Conservation (phyloP, 148 eudicot species). For the Chenopodium quinoa region DNA sequence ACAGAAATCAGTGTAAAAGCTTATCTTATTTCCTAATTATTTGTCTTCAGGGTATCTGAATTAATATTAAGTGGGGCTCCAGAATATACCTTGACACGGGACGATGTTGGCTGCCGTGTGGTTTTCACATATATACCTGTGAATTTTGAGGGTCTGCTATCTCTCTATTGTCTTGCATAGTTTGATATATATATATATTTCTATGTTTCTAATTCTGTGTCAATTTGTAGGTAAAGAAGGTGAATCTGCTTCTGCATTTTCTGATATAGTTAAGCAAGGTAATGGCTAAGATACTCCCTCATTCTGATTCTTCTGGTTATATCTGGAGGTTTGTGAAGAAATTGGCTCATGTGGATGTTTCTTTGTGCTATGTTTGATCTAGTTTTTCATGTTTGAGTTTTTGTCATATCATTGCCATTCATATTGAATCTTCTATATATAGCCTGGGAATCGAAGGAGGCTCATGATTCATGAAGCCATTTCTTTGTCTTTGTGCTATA, state of each 20-base stretch:
- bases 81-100: slow-evolving; percentile 69
- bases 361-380: background rate
- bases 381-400: background rate
- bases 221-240: slow-evolving; percentile 89
- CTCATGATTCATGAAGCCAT: background rate
- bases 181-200: slow-evolving; percentile 12
- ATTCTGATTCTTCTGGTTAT: background rate
- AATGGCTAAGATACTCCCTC: slow-evolving; percentile 7
- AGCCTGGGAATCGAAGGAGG: background rate
- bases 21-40: slow-evolving; percentile 1
- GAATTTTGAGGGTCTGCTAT: slow-evolving; percentile 77
- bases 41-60: slow-evolving; percentile 54
- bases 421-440: background rate
- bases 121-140: slow-evolving; percentile 76
- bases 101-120: slow-evolving; percentile 75
- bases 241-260: slow-evolving; percentile 51
- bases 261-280: slow-evolving; percentile 80
- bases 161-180: slow-evolving; percentile 17
- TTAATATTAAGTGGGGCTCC: slow-evolving; percentile 69
- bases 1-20: background rate
- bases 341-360: background rate
- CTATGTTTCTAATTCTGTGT: slow-evolving; percentile 9
- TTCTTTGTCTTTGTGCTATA: background rate
- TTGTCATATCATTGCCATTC: background rate
- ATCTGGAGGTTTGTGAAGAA: background rate